Percentiles rank a stretch among this genome's conserved stretches.
These are phyloP conservation scores for Aspergillus fumigatiaffinis DNA, from an alignment of 2,329 filamentous ascomycete species.

Conservation along the genomic window DNA sequence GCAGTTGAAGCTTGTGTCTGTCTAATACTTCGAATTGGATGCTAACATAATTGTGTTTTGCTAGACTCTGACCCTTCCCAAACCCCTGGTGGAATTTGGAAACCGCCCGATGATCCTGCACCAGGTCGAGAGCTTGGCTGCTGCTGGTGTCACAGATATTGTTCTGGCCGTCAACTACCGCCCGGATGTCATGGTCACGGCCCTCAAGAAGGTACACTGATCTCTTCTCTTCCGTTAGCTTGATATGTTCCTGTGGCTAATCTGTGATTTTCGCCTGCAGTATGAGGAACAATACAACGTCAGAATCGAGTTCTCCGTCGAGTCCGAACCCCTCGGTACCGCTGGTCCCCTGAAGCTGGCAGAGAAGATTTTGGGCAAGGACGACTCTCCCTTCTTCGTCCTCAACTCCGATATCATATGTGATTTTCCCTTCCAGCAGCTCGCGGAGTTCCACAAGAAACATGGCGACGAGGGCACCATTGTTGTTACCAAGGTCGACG, in stretches of 20 bases:
- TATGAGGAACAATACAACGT: constrained; percentile 91
- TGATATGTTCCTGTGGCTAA: constrained; percentile 1
- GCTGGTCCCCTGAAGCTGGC: constrained; percentile 94
- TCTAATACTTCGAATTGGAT: background rate
- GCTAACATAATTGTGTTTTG: constrained; percentile 10
- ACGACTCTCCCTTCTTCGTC: constrained; percentile 93
- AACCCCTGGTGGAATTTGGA: constrained; percentile 95
- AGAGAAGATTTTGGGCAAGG: constrained; percentile 86
- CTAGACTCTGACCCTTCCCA: constrained; percentile 92
- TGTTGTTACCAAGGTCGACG: constrained; percentile 97
- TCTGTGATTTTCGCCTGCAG: constrained; percentile 38
- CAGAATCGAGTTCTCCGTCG: constrained; percentile 95
- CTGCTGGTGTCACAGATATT: constrained; percentile 92
- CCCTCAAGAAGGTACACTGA: constrained; percentile 73
- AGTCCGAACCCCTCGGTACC: constrained; percentile 91
- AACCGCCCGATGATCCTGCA: constrained; percentile 99
- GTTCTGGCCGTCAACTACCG: constrained; percentile 98
- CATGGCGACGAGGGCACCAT: constrained; percentile 97
- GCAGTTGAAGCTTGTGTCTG: constrained; percentile 13
- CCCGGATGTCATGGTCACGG: constrained; percentile 94
- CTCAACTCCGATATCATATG: constrained; percentile 98
- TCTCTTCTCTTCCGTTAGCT: background rate
- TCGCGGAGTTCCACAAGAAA: constrained; percentile 84
- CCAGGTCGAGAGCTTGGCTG: constrained; percentile 91
- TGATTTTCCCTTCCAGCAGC: constrained; percentile 90